Evolutionary conservation across 352 stramenopile genomes (phyloP).

Genomic region (Phytophthora vignae): DNA sequence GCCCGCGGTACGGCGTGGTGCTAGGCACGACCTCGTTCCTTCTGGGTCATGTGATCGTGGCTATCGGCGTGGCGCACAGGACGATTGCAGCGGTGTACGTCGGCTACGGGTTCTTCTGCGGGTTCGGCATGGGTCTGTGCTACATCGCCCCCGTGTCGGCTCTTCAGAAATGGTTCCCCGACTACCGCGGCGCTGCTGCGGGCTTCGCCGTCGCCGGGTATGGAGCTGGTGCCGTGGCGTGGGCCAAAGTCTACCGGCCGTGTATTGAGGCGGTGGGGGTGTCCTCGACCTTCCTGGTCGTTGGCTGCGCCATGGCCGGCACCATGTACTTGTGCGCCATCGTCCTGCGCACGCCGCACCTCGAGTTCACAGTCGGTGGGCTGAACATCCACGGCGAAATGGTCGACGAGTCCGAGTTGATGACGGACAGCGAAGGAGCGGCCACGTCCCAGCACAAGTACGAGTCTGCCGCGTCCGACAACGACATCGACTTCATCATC

Average conservation of each 20-base stretch:
- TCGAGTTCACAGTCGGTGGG: slow-evolving; percentile 57
- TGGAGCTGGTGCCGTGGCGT: slow-evolving; percentile 65
- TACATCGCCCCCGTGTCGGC: slow-evolving; percentile 79
- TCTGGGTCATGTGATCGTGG: slow-evolving; percentile 50
- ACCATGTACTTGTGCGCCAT: slow-evolving; percentile 60
- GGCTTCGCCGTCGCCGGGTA: slow-evolving; percentile 76
- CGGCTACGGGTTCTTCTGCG: slow-evolving; percentile 70
- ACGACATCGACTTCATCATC: slow-evolving; percentile 48
- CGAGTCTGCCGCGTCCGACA: slow-evolving; percentile 52
- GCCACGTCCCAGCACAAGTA: slow-evolving; percentile 45
- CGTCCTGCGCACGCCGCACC: slow-evolving; percentile 57
- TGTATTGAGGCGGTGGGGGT: slow-evolving; percentile 58
- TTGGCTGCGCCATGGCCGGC: slow-evolving; percentile 50
- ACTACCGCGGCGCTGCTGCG: slow-evolving; percentile 70
- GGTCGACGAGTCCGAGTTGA: slow-evolving; percentile 40
- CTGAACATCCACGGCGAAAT: slow-evolving; percentile 71
- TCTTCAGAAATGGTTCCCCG: slow-evolving; percentile 80
- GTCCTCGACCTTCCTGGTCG: slow-evolving; percentile 56
- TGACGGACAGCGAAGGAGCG: slow-evolving; percentile 26
- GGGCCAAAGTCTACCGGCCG: slow-evolving; percentile 70
- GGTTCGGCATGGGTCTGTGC: slow-evolving; percentile 75
- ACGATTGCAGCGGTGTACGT: slow-evolving; percentile 58
- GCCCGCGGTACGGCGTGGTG: slow-evolving; percentile 57
- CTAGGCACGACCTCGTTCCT: slow-evolving; percentile 62
- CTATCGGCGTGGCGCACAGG: slow-evolving; percentile 57